Evolutionary conservation across 2,329 filamentous ascomycete genomes (phyloP).

Genomic region (Endoconidiophora polonica): DNA sequence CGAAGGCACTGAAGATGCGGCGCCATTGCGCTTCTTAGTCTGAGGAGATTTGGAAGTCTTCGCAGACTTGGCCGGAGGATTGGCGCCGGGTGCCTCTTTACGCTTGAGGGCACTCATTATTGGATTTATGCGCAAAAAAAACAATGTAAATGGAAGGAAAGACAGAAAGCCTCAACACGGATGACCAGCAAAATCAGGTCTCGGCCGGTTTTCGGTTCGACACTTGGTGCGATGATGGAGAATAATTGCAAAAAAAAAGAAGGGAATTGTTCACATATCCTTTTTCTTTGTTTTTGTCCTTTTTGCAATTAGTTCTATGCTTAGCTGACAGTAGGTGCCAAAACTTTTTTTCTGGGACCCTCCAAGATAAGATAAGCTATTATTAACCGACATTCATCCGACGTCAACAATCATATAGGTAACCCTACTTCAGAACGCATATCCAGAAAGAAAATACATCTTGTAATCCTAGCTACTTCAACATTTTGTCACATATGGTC

Average conservation of each 20-base stretch:
- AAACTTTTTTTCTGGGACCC: background rate
- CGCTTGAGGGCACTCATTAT: slow-evolving; percentile 40
- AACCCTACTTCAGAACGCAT: no score
- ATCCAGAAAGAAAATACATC: no score
- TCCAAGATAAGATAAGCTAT: slow-evolving; percentile 13
- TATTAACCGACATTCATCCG: background rate
- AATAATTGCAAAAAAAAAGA: background rate
- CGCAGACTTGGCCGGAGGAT: slow-evolving; percentile 31
- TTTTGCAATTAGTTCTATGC: background rate
- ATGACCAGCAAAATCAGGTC: slow-evolving; percentile 2
- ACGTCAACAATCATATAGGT: no score
- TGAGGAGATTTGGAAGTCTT: slow-evolving; percentile 29
- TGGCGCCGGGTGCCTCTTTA: slow-evolving; percentile 38
- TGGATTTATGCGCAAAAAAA: slow-evolving; percentile 9
- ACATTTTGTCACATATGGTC: no score
- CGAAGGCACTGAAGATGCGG: slow-evolving; percentile 2
- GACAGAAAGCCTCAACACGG: slow-evolving; percentile 4
- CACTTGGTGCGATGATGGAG: background rate
- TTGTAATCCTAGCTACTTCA: no score
- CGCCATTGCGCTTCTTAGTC: slow-evolving; percentile 29
- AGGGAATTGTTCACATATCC: background rate
- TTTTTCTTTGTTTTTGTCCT: background rate
- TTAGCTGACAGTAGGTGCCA: background rate
- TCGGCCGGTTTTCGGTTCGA: slow-evolving; percentile 1
- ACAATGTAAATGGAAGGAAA: slow-evolving; percentile 12